These are phyloP conservation scores for Talaromyces liani DNA, from an alignment of 495 filamentous ascomycete genomes.

Conservation along the genomic window DNA sequence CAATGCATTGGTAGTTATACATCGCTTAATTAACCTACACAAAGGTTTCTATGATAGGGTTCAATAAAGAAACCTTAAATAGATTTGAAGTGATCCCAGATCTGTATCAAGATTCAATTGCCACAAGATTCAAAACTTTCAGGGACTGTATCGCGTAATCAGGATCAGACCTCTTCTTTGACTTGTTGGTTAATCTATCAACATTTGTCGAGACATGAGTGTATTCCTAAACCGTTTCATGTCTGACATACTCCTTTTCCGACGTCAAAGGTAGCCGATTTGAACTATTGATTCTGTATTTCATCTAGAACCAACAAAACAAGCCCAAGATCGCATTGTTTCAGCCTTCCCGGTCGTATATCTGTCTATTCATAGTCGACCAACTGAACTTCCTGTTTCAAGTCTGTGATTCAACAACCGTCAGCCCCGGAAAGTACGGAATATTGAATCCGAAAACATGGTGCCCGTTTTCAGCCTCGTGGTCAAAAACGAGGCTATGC, in stretches of 20 bases:
- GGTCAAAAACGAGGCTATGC: not conserved
- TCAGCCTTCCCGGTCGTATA: not conserved
- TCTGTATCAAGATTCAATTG: not conserved
- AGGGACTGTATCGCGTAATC: not conserved
- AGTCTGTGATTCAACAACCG: too few species aligned
- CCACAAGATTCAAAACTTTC: not conserved
- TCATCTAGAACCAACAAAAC: not conserved
- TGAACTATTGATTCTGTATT: not conserved
- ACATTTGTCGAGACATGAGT: not conserved
- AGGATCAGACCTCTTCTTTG: not conserved
- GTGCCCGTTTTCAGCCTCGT: not conserved
- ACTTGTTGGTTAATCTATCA: not conserved
- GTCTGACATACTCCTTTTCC: not conserved
- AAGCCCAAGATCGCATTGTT: not conserved
- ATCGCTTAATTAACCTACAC: too few species aligned
- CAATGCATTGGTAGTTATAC: too few species aligned
- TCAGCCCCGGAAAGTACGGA: too few species aligned
- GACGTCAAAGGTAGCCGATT: not conserved
- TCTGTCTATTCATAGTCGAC: too few species aligned
- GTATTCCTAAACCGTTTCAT: not conserved
- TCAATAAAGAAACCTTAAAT: too few species aligned
- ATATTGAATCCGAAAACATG: too few species aligned
- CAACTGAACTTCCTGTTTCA: too few species aligned
- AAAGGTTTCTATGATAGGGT: too few species aligned
- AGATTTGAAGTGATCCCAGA: too few species aligned